These are phyloP conservation scores for Saccharomyces paradoxus DNA, from an alignment of 805 yeast species.

Conservation along the genomic window DNA sequence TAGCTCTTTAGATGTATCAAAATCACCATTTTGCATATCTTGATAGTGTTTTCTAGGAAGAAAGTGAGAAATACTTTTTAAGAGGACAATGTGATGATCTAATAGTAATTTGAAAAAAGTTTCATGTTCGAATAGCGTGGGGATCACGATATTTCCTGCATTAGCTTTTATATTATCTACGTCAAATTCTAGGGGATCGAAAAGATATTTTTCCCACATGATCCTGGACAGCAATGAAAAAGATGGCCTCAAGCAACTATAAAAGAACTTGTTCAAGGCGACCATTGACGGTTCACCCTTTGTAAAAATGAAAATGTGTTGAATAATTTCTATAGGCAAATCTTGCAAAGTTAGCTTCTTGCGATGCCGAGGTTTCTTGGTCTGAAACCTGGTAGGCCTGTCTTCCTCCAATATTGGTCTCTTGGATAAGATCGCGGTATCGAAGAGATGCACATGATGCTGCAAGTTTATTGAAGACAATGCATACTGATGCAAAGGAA, in stretches of 20 bases:
- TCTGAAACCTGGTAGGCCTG: neutral
- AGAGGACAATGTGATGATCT: conserved; percentile 1
- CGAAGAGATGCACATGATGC: neutral
- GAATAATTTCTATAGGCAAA: conserved; percentile 12
- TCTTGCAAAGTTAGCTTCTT: conserved; percentile 1
- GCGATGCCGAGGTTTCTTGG: neutral
- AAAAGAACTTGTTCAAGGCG: conserved; percentile 13
- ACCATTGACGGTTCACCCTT: conserved; percentile 6
- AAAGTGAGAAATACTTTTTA: conserved; percentile 1
- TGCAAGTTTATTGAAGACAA: neutral
- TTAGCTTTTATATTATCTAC: neutral
- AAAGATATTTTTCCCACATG: conserved; percentile 10
- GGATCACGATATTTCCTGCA: conserved; percentile 3
- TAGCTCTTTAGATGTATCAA: neutral
- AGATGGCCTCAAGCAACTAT: conserved; percentile 12
- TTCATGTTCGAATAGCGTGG: conserved; percentile 5
- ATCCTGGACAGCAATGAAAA: conserved; percentile 7
- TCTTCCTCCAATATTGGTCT: neutral
- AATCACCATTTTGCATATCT: neutral
- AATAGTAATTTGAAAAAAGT: conserved; percentile 3
- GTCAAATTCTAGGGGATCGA: conserved; percentile 2
- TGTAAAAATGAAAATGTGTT: conserved; percentile 8
- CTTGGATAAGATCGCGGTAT: neutral
- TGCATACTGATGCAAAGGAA: neutral
- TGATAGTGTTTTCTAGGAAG: conserved; percentile 2